Evolutionary conservation across 2,329 filamentous ascomycete genomes (phyloP).

Genomic region (Botryotinia narcissicola): DNA sequence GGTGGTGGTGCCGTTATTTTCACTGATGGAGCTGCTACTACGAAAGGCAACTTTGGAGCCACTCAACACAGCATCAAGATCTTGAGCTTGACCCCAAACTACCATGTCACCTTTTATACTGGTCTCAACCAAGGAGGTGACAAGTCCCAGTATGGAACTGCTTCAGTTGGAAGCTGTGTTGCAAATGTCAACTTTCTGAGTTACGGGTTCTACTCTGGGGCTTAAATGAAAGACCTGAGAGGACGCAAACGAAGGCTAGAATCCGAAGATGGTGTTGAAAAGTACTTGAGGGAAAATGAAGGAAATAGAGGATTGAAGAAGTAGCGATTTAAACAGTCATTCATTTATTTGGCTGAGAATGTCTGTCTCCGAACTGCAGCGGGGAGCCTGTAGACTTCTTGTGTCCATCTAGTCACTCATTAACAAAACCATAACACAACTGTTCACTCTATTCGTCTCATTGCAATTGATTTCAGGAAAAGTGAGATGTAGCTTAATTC

Average conservation of each 20-base stretch:
- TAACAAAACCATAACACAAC: not conserved
- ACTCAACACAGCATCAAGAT: slow-evolving; percentile 9
- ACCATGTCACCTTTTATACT: slow-evolving; percentile 2
- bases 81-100: not conserved
- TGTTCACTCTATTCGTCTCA: not conserved
- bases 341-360: not conserved
- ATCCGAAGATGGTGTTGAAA: not conserved
- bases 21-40: not conserved
- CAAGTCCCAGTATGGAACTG: not conserved
- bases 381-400: not conserved
- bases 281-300: too few species aligned
- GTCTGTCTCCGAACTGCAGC: slow-evolving; percentile 2
- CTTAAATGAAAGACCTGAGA: not conserved
- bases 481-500: not conserved
- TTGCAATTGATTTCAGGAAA: not conserved
- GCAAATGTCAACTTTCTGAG: not conserved
- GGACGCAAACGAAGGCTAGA: not conserved
- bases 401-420: not conserved
- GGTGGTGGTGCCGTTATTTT: not conserved
- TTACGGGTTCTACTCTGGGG: not conserved
- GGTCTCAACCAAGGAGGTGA: slow-evolving; percentile 2
- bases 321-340: not conserved
- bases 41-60: slow-evolving; percentile 7
- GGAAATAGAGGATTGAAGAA: not conserved
- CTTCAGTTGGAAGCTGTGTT: not conserved